Evolutionary conservation across 139 green algal species (phyloP), one percentile per base, ranked within the genome.

Genomic region (Zygnema cylindricum): DNA sequence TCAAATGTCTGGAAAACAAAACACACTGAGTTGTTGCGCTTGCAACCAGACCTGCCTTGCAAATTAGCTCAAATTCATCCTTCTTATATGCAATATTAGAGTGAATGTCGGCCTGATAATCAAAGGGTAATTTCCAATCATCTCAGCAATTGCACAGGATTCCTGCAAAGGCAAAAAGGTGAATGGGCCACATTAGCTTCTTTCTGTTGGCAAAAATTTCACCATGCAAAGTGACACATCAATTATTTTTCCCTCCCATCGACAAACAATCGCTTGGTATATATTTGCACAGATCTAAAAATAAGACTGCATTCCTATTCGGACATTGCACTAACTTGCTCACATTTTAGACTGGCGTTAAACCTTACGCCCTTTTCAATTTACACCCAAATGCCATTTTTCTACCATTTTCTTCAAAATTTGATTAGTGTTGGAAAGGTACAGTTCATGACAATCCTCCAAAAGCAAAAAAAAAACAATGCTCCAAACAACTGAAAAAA

Each of bases 61-160:
- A 94, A 89, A 98, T 98, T 21, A 93, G 84, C 76, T 95, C 93
- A 88, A 98, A 98, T 93, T 99, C 98, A 43, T 99, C 96, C 91
- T 96, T 92, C 93, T 99, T 99, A 94, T 99, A 99, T 32, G 96
- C 96, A 90, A 99, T 99, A 87, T 97, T 43, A 98, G 95, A 0
- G 98, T 99, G 93, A 99, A 99, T 21, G 98, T 97, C 1, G 97
- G 98, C 55, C 98, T 95, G 90, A 99, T 98, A 95, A 99, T 99
- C 86, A 99, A 92, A 33, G 98, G 98, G 92, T 95, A 98, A 38
- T 88, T 91, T 33, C 95, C 96, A 81, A 98, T 98, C 75, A 95
- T 82, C 2, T 90, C 83, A 0, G 90, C 92, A 81, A 96, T 95
- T 1, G 87, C 84, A 33, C 94, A 90, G 0, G 92, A 94, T 91